Evolutionary conservation across 371 early-diverging fungal genomes (phyloP), one percentile per base, ranked within the genome.

Genomic region (Phascolomyces articulosus): DNA sequence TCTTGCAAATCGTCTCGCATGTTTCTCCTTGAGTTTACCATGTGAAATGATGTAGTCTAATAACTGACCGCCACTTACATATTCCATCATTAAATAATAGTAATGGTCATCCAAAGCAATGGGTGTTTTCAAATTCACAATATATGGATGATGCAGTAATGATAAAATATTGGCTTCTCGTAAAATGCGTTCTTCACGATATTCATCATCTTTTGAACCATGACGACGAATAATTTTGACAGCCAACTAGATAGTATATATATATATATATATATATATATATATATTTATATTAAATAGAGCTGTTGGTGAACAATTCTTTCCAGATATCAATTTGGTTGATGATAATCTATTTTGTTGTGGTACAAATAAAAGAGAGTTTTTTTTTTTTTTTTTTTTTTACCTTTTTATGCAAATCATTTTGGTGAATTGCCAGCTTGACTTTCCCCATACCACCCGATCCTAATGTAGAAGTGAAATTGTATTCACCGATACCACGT

Each of bases 401-500:
- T 76, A 95, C 96, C 79, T 88, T 87, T 68, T 91, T 87, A 38
- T 89, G 88, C 34, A 87, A 91, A 31, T 88, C 77, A 21, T 40
- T 41, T 51, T 84, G 83, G 68, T 95, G 90, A 16, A 91, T 75
- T 27, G 91, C 98, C 24, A 96, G 82, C 72, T 96, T 95, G 64
- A 99, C 99, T 72, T 93, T 93, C 59, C 95, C 95, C 88, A 95
- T 96, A 51, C 92, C 91, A 23, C 99, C 99, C 44, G 92, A 92
- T 24, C 98, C 99, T 31, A 98, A 78, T 2, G 93, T 90, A 68
- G 93, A 95, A 54, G 90, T 82, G 56, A 98, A 83, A 65, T 84
- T 85, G 71, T 93, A 98, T 57, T 90, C 85, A 18, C 93, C 93
- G 16, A 93, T 40, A 4, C 41, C 24, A n/a, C 60, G 60, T 11